Evolutionary conservation across 208 protist species (phyloP).

Genomic region (Plasmodiophora brassicae): DNA sequence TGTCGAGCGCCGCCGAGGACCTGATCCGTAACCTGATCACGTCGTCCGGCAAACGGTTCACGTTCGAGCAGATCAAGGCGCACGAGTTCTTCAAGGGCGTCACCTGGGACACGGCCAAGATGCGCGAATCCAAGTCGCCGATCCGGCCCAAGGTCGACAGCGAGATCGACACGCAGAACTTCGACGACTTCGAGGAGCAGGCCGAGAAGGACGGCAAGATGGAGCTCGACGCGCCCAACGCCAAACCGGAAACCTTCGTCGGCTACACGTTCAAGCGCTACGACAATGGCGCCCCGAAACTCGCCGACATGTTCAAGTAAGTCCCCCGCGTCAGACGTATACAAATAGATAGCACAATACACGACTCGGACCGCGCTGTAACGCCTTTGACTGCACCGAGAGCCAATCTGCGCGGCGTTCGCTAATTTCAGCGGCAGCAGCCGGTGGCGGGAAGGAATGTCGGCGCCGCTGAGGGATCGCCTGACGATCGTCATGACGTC

Average conservation of each 20-base stretch:
- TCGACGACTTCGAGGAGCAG: slow-evolving; percentile 55
- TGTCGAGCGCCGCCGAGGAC: slow-evolving; percentile 56
- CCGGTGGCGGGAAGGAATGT: too few relatives aligned
- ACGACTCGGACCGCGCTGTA: too few relatives aligned
- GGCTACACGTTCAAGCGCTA: neutral
- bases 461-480: too few relatives aligned
- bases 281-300: neutral
- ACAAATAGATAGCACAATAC: too few relatives aligned
- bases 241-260: neutral
- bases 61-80: neutral
- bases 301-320: neutral
- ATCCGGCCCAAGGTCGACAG: slow-evolving; percentile 45
- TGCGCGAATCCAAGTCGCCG: slow-evolving; percentile 50
- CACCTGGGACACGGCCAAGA: slow-evolving; percentile 51
- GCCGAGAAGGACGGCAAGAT: neutral
- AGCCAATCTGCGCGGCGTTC: too few relatives aligned
- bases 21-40: slow-evolving; percentile 55
- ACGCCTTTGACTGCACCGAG: too few relatives aligned
- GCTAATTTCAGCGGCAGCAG: too few relatives aligned
- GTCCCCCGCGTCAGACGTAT: too few relatives aligned
- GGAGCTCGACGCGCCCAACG: neutral
- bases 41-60: neutral
- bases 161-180: slow-evolving; percentile 50
- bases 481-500: neutral
- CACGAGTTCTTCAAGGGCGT: slow-evolving; percentile 63